Percentiles rank a stretch among this genome's conserved stretches.
These are phyloP conservation scores for Eimeria necatrix DNA, from an alignment of 169 alveolate species.

Conservation along the genomic window DNA sequence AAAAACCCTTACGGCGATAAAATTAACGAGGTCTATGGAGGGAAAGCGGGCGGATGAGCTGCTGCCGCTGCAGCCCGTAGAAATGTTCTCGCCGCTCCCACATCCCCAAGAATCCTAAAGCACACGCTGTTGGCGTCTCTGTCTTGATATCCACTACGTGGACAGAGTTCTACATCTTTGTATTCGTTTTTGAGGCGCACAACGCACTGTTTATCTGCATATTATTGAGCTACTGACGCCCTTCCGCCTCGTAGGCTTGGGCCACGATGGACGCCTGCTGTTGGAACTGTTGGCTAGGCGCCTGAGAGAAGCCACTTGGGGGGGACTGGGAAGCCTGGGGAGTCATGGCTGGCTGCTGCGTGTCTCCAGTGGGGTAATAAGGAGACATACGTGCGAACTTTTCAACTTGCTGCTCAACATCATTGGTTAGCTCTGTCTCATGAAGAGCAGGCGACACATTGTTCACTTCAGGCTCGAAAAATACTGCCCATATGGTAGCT, in stretches of 20 bases:
- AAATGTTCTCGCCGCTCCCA: no score
- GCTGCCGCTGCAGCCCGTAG: no score
- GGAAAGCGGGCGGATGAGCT: no score
- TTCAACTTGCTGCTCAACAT: constrained; percentile 96
- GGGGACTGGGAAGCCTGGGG: neutral
- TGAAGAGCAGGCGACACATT: constrained; percentile 95
- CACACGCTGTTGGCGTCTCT: constrained; percentile 25
- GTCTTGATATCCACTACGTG: neutral
- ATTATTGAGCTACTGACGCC: constrained; percentile 10
- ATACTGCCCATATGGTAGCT: constrained; percentile 93
- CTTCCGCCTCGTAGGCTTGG: constrained; percentile 57
- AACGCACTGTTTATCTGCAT: constrained; percentile 4
- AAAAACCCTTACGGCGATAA: no score
- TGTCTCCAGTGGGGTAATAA: constrained; percentile 77
- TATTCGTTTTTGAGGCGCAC: neutral
- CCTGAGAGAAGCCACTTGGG: constrained; percentile 2
- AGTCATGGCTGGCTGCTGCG: neutral
- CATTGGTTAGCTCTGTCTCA: constrained; percentile 95
- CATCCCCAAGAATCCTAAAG: neutral
- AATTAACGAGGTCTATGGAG: no score
- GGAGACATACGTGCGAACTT: constrained; percentile 91
- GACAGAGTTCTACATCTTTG: neutral
- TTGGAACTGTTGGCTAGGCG: constrained; percentile 44
- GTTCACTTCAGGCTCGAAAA: constrained; percentile 95
- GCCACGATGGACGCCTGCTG: constrained; percentile 45